phyloP scores from a whole-genome alignment of 1,284 basidiomycete genomes.

The Pseudozyma flocculosa region DNA sequence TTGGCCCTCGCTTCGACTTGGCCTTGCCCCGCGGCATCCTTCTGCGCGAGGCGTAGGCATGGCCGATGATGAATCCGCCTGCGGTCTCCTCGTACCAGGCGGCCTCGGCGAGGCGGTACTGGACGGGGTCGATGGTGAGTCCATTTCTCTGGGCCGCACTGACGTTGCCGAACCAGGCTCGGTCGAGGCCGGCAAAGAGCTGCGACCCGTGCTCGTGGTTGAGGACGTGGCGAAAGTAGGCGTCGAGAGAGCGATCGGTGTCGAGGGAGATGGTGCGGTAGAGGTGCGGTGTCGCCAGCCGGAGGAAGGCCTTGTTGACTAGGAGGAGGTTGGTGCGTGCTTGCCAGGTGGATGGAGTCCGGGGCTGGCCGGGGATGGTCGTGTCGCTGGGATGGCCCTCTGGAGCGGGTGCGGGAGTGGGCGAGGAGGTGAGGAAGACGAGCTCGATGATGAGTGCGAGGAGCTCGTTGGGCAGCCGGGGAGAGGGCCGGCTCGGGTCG shows the following conservation, averaged over 20 bases:
- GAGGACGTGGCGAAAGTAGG: neutral
- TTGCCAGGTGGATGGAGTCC: too few species aligned
- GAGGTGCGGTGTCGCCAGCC: neutral
- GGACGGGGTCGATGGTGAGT: constrained; percentile 6
- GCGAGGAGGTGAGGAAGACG: neutral
- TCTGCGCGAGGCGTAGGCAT: constrained; percentile 17
- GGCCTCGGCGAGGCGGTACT: constrained; percentile 10
- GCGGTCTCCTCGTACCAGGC: constrained; percentile 29
- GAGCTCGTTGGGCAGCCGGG: neutral
- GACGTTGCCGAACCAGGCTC: constrained; percentile 29
- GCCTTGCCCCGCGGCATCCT: neutral
- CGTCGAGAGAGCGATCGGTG: neutral
- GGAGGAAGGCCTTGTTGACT: neutral
- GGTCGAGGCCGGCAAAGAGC: constrained; percentile 1
- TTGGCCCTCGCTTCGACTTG: neutral
- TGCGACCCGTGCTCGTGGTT: neutral
- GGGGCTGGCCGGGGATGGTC: too few species aligned
- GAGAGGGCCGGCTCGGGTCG: neutral
- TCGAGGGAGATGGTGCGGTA: neutral
- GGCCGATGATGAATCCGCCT: constrained; percentile 27
- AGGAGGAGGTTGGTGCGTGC: too few species aligned
- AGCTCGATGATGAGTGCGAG: neutral
- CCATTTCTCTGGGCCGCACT: constrained; percentile 1
- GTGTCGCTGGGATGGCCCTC: too few species aligned
- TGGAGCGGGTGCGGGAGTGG: too few species aligned